phyloP scores from a whole-genome alignment of 805 yeast species.

The Yarrowia sp. region DNA sequence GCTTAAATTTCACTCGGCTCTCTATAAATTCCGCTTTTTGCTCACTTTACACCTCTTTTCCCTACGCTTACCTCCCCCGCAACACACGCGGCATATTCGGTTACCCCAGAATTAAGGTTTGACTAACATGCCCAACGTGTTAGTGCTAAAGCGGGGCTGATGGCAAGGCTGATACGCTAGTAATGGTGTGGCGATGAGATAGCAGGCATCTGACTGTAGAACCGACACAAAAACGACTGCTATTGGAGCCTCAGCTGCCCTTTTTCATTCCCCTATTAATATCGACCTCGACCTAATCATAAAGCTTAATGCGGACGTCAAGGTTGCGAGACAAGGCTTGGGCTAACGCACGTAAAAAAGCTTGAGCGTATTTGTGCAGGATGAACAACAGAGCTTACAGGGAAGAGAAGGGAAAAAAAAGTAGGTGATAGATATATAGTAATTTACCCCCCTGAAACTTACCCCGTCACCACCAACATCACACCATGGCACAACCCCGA shows the following conservation, averaged over 20 bases:
- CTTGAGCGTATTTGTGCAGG: not conserved
- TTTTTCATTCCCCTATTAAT: no score
- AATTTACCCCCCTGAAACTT: slow-evolving; percentile 1
- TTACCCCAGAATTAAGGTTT: not conserved
- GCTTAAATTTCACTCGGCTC: no score
- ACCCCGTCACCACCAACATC: not conserved
- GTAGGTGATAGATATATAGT: not conserved
- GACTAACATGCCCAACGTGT: not conserved
- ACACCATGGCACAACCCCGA: not conserved
- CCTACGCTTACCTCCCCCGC: slow-evolving; percentile 15
- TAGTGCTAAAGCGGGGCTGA: not conserved
- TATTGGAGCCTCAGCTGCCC: no score
- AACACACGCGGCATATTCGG: slow-evolving; percentile 8
- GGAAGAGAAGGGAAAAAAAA: no score
- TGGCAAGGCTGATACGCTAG: not conserved
- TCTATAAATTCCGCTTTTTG: not conserved
- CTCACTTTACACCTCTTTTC: not conserved
- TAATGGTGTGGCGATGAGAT: no score
- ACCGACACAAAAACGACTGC: no score
- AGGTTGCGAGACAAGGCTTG: not conserved
- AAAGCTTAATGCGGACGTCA: not conserved
- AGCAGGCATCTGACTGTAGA: no score
- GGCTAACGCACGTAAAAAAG: not conserved
- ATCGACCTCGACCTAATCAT: not conserved
- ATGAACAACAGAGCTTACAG: not conserved